These are phyloP conservation scores for Sporothrix phasma DNA, from an alignment of 2,329 filamentous ascomycete species.

Conservation along the genomic window DNA sequence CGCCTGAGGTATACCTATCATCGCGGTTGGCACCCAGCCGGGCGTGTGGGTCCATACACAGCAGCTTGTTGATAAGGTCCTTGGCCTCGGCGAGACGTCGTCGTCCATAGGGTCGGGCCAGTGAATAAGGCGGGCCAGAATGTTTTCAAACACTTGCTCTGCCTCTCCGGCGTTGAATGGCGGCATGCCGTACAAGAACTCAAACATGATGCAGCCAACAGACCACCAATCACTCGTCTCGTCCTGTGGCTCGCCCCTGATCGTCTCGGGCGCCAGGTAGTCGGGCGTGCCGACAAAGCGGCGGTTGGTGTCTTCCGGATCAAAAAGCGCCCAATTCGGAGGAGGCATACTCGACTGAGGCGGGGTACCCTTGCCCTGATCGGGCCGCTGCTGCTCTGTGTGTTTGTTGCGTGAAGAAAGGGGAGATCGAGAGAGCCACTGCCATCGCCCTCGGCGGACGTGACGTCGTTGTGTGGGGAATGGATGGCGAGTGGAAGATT, in stretches of 20 bases:
- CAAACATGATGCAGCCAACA: slow-evolving; percentile 94
- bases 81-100: slow-evolving; percentile 75
- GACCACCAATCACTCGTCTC: slow-evolving; percentile 99
- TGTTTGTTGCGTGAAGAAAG: slow-evolving; percentile 46
- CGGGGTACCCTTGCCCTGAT: slow-evolving; percentile 44
- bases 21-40: slow-evolving; percentile 78
- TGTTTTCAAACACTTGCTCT: slow-evolving; percentile 94
- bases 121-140: slow-evolving; percentile 76
- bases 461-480: slow-evolving; percentile 64
- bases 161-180: slow-evolving; percentile 87
- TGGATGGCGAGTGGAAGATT: slow-evolving; percentile 35
- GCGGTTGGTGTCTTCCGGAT: slow-evolving; percentile 85
- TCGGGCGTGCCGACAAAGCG: slow-evolving; percentile 95
- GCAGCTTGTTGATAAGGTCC: slow-evolving; percentile 84
- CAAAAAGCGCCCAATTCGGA: slow-evolving; percentile 85
- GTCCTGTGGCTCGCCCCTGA: slow-evolving; percentile 89
- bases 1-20: slow-evolving; percentile 73
- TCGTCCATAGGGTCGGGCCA: slow-evolving; percentile 74
- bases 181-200: slow-evolving; percentile 86
- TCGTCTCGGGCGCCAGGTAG: slow-evolving; percentile 93
- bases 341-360: slow-evolving; percentile 66
- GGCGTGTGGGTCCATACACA: slow-evolving; percentile 73
- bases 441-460: slow-evolving; percentile 56
- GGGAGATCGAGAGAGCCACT: slow-evolving; percentile 65
- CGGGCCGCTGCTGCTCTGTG: slow-evolving; percentile 28